These are phyloP conservation scores for Berberis thunbergii DNA, from an alignment of 164 flowering plant species.

Conservation along the genomic window DNA sequence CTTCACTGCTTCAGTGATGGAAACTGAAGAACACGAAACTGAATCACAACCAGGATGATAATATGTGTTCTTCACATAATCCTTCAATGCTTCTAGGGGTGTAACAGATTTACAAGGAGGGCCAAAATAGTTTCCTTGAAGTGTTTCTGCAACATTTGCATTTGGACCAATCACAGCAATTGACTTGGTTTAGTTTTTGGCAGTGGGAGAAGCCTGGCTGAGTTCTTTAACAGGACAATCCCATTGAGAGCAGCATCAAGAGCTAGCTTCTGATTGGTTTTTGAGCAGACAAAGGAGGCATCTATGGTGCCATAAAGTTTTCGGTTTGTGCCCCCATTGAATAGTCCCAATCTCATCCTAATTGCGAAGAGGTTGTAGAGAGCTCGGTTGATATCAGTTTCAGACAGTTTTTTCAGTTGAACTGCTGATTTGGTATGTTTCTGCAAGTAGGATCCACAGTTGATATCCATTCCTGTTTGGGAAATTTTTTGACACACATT, in stretches of 20 bases:
- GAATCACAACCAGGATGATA: slow-evolving; percentile 44
- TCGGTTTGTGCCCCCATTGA: slow-evolving; percentile 49
- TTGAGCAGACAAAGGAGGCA: slow-evolving; percentile 34
- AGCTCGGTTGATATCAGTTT: slow-evolving; percentile 55
- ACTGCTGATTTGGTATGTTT: slow-evolving; percentile 60
- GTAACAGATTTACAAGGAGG: slow-evolving; percentile 45
- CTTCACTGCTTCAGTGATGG: slow-evolving; percentile 34
- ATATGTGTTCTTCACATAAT: slow-evolving; percentile 23
- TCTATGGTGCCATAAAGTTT: slow-evolving; percentile 39
- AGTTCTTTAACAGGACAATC: slow-evolving; percentile 62
- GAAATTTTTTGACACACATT: too few species aligned
- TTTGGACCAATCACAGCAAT: slow-evolving; percentile 78
- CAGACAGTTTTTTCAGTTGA: slow-evolving; percentile 34
- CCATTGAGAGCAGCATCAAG: slow-evolving; percentile 58
- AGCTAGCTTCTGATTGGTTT: slow-evolving; percentile 47
- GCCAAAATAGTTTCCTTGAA: slow-evolving; percentile 66
- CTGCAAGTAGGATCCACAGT: slow-evolving; percentile 59
- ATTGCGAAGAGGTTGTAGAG: slow-evolving; percentile 63
- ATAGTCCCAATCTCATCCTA: slow-evolving; percentile 77
- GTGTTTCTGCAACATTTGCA: slow-evolving; percentile 37
- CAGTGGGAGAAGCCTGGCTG: slow-evolving; percentile 48
- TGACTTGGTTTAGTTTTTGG: slow-evolving; percentile 23
- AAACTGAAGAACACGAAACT: slow-evolving; percentile 38
- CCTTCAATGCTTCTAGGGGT: slow-evolving; percentile 38
- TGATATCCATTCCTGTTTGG: slow-evolving; percentile 71